Evolutionary conservation across 371 early-diverging fungal genomes (phyloP), one percentile per base, ranked within the genome.

Genomic region (Syncephalastrum monosporum): DNA sequence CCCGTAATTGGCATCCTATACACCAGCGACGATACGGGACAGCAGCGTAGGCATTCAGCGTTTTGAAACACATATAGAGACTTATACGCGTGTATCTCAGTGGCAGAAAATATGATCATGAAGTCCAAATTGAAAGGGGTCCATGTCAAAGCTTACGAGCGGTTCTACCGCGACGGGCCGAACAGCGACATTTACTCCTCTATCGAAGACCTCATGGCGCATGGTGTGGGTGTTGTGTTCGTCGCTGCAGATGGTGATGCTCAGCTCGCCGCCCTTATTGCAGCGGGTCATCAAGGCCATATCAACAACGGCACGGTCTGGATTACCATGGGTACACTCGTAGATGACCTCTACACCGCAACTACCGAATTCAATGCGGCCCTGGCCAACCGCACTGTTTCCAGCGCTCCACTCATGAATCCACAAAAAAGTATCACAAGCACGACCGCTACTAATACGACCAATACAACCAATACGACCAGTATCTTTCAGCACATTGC

Each of bases 21-120:
- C 42, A 71, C 84, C 7, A 63, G 75, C 16, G 79, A 82, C 17
- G 71, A 75, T 29, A 69, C 75, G 48, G 84, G 84, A 2, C 76
- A 78, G 23, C 75, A 81, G 54, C 68, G 84, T 82, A 71, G 60
- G 67, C 19, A 42, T 0, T 12, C 4, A 21, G 3, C 4, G 41
- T 12, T 49, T 13, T 25, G 8, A 25, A 7, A 16, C 41, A 23
- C 47, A 6, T 10, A 49, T 51, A 15, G 27, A 27, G 4, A 42
- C 19, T 42, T 29, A 38, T 10, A 33, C 10, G 3, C 23, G 13
- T 1, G 10, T 45, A 8, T 23, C 23, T 8, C 60, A 84, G 84
- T 84, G 56, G 75, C 81, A 33, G 79, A 82, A 46, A 70, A 72
- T 19, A 53, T 78, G 7, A 71, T 69, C 0, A 58, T 70, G 56